phyloP scores from a whole-genome alignment of 225 moss, liverwort and hornwort species.

The Lunularia cruciata region DNA sequence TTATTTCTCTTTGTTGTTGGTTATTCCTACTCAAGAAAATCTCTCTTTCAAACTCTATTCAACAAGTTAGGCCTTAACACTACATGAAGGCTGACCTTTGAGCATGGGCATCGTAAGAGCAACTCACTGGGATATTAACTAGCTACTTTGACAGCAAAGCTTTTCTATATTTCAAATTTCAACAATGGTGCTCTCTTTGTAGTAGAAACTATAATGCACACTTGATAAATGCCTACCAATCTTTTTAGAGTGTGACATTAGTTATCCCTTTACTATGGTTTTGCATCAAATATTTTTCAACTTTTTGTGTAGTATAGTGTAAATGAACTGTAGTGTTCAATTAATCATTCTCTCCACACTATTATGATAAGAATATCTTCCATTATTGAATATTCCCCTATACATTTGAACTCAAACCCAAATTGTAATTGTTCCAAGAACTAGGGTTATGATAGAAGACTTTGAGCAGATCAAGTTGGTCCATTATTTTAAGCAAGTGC shows the following conservation, averaged over 20 bases:
- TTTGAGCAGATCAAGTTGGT: conserved; percentile 53
- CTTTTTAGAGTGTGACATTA: no score
- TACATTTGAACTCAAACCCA: conserved; percentile 59
- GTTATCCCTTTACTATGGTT: not conserved
- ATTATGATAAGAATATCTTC: no score
- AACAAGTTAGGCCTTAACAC: no score
- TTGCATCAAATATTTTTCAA: not conserved
- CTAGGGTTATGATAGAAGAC: conserved; percentile 59
- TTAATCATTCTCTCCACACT: no score
- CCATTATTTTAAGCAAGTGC: conserved; percentile 58
- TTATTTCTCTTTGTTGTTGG: conserved; percentile 25
- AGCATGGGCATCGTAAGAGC: no score
- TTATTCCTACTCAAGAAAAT: no score
- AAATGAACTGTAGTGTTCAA: not conserved
- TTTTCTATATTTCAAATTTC: no score
- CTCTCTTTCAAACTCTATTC: not conserved
- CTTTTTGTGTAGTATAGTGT: not conserved
- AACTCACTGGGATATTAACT: not conserved
- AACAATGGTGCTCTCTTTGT: no score
- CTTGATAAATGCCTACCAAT: no score
- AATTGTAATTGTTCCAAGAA: conserved; percentile 28
- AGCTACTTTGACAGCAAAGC: not conserved
- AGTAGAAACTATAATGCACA: no score
- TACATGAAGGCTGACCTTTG: no score
- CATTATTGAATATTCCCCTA: no score